phyloP scores from a whole-genome alignment of 164 flowering plant genomes.

The Pachysandra terminalis region DNA sequence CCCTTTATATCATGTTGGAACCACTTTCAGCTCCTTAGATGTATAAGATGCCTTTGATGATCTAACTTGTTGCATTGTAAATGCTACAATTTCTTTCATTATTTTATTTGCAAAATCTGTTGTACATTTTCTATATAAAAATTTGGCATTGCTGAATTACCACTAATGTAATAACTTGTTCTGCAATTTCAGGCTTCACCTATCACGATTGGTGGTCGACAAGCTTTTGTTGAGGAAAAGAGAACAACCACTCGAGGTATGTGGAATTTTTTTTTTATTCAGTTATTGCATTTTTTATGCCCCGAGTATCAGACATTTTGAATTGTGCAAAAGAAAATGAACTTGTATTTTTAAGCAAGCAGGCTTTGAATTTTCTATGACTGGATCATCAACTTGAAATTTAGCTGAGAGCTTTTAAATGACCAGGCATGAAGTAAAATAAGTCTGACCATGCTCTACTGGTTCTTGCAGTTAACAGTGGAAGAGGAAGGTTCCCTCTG shows the following conservation, averaged over 20 bases:
- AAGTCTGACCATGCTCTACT: constrained; percentile 9
- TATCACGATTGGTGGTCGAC: constrained; percentile 34
- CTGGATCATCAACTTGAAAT: background rate
- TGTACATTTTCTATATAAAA: background rate
- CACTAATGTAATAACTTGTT: background rate
- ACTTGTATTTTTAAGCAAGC: too few species aligned
- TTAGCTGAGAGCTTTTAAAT: background rate
- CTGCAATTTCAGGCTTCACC: constrained; percentile 52
- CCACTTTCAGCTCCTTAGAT: background rate
- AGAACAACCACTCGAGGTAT: constrained; percentile 46
- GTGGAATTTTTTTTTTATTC: constrained; percentile 10
- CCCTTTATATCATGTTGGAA: background rate
- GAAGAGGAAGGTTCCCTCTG: constrained; percentile 50
- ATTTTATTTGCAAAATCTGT: background rate
- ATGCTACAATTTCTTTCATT: too few species aligned
- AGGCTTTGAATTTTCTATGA: too few species aligned
- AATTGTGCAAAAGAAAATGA: background rate
- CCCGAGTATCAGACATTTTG: background rate
- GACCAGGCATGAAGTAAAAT: background rate
- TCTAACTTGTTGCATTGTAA: too few species aligned
- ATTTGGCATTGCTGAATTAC: too few species aligned
- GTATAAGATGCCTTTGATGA: too few species aligned
- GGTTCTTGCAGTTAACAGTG: constrained; percentile 44
- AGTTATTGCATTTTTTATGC: background rate
- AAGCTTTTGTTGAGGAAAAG: constrained; percentile 46